Evolutionary conservation across 148 eudicot species (phyloP), one percentile per base, ranked within the genome.

Genomic region (Silene conica): DNA sequence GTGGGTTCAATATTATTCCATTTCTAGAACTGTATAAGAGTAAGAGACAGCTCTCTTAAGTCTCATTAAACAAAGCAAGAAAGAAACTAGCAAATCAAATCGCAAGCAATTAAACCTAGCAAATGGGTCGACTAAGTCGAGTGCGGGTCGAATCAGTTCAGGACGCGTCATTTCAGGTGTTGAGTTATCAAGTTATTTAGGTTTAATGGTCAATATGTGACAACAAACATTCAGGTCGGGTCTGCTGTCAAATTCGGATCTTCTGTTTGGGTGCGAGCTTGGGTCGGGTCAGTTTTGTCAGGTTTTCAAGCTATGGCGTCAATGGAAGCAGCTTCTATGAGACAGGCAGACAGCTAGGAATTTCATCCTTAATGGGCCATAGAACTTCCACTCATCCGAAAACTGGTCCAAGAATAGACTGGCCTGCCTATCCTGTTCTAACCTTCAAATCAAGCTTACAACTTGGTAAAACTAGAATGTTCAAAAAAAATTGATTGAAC

Each of bases 311-410:
- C 11, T 65, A 54, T 74, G 76, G 61, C 62, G 9, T 74, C 11
- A 63, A 74, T 41, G 77, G 61, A 20, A 74, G 38, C 70, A n/a
- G 25, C 63, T 74, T 64, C 63, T 64, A 74, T 15, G 77, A 74
- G 70, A 50, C 63, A 12, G 71, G 34, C n/a, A 74, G 70, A 50
- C 63, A 12, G 71, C 54, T 25, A 64, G 62, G 21, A 70, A 65
- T 22, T 62, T 74, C 52, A 55, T 65, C 63, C 71, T 62, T 50
- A 69, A 74, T 23, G 62, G 63, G 9, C 77, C 77, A 28, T 64
- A 74, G 19, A 62, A 46, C 6, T 20, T 28, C 71, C 64, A 73
- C 70, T 54, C 70, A n/a, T 58, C 77, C 59, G 71, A 65, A 8
- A 34, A 74, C 71, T 23, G 52, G 15, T 64, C 25, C 69, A 74